Base-by-base conservation (phyloP, 345 rosid genomes). In the Eucalyptus caleyi region DNA sequence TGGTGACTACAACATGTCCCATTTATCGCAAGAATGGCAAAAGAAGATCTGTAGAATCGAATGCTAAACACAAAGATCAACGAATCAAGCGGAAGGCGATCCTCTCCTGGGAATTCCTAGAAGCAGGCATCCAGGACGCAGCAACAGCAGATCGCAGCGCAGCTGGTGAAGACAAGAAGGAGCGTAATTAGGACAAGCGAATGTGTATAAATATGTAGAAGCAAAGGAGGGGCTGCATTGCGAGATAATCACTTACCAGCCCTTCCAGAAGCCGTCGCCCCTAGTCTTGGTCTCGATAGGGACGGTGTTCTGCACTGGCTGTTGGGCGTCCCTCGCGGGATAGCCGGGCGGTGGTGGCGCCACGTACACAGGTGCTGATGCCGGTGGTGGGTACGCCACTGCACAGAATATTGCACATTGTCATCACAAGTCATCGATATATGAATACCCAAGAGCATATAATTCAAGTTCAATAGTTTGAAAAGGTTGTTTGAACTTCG, bases 201-300 rank as follows among this genome's bases (percentile, higher is more conserved):
- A 56, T 80, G 24, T 54, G 72, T 37, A 37, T 21, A 60, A 86
- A 32, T 5, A 8, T 65, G 11, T 1, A 34, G 62, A 7, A 24
- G 47, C 14, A 27, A 50, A 12, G 44, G 24, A 6, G 45, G 45
- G 16, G 30, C 32, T 3, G 40, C 83, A 37, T 37, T 11, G 23
- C 23, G 8, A 10, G 27, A 37, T 21, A 11, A 72, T 72, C 3
- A 82, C 40, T 87, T 94, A 96, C 98, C 98, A 96, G 90, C 97
- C 97, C 81, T 95, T 94, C 95, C 95, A 96, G 91, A 95, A 96
- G 21, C 96, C 98, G 86, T 96, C 98, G 1, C 97, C 98, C 88
- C 90, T 94, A 89, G 96, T 92, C 87, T 91, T 94, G 30, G 98
- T 95, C 90, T 95, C 94, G 44, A 95, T 88, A 0, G 93, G 91